phyloP scores from a whole-genome alignment of 495 filamentous ascomycete species.

The Aspergillus saccharolyticus region DNA sequence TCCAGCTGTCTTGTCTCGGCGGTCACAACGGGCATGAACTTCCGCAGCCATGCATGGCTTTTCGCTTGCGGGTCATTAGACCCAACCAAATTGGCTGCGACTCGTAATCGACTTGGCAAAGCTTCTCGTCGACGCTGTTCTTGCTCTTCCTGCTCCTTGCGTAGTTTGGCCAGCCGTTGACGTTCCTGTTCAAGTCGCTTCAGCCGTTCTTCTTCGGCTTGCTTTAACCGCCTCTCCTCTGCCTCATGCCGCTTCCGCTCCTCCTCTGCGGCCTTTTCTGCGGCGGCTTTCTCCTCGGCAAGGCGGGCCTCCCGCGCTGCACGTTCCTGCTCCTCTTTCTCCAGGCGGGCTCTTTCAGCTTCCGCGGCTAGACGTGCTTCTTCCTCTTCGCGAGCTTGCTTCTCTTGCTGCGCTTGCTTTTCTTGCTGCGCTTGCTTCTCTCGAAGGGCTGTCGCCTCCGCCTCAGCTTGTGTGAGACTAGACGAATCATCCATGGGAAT shows the following conservation, averaged over 20 bases:
- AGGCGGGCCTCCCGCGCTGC: slow-evolving; percentile 38
- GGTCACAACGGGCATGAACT: slow-evolving; percentile 50
- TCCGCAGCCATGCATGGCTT: slow-evolving; percentile 40
- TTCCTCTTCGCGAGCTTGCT: slow-evolving; percentile 20
- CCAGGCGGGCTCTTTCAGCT: slow-evolving; percentile 41
- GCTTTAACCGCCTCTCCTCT: slow-evolving; percentile 47
- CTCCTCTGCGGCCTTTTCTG: slow-evolving; percentile 23
- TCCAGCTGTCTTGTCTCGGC: slow-evolving; percentile 46
- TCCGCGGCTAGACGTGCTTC: slow-evolving; percentile 41
- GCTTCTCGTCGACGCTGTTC: slow-evolving; percentile 56
- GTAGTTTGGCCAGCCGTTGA: slow-evolving; percentile 40
- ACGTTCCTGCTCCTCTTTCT: slow-evolving; percentile 41
- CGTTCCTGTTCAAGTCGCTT: slow-evolving; percentile 56
- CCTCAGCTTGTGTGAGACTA: slow-evolving; percentile 34
- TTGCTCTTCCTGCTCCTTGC: slow-evolving; percentile 48
- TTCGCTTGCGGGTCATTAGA: slow-evolving; percentile 43
- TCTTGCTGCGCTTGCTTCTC: slow-evolving; percentile 35
- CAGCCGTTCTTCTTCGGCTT: slow-evolving; percentile 50
- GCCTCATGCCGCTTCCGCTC: slow-evolving; percentile 46
- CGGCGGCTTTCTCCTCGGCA: slow-evolving; percentile 46
- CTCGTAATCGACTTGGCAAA: slow-evolving; percentile 45
- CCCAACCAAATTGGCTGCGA: slow-evolving; percentile 45
- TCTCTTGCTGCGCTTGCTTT: slow-evolving; percentile 21
- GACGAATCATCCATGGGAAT: slow-evolving; percentile 25
- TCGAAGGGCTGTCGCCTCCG: slow-evolving; percentile 30